These are phyloP conservation scores for Xeromyces bisporus DNA, from an alignment of 495 filamentous ascomycete species.

Conservation along the genomic window DNA sequence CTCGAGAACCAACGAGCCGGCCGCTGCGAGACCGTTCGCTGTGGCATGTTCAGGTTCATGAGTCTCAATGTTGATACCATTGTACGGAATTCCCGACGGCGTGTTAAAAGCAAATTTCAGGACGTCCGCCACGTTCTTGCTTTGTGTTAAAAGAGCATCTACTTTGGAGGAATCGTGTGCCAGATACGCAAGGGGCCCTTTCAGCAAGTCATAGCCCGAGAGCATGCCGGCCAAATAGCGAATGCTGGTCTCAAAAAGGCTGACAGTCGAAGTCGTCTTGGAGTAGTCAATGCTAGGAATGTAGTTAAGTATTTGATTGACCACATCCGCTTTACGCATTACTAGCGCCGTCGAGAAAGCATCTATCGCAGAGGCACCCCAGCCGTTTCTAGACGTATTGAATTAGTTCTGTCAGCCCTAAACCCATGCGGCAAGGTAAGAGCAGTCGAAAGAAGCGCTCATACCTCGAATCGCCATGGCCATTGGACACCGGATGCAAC, in stretches of 20 bases:
- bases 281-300: conserved; percentile 54
- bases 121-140: conserved; percentile 48
- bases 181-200: conserved; percentile 44
- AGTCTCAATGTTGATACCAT: conserved; percentile 44
- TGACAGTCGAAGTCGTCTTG: conserved; percentile 38
- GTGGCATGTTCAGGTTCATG: conserved; percentile 28
- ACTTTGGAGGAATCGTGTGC: conserved; percentile 29
- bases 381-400: conserved; percentile 64
- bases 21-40: conserved; percentile 53
- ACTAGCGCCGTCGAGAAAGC: conserved; percentile 66
- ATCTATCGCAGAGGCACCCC: conserved; percentile 76
- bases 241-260: conserved; percentile 82
- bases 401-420: too few relatives aligned
- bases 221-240: conserved; percentile 69
- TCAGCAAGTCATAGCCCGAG: conserved; percentile 69
- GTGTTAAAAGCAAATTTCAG: conserved; percentile 70
- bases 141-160: conserved; percentile 44
- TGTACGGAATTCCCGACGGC: conserved; percentile 56
- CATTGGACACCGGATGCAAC: conserved; percentile 48
- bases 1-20: conserved; percentile 62
- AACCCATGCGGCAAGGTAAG: too few relatives aligned
- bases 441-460: too few relatives aligned
- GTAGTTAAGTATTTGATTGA: conserved; percentile 51
- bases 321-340: conserved; percentile 51
- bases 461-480: conserved; percentile 51